These are phyloP conservation scores for Blastobotrys robertii DNA, from an alignment of 805 yeast genomes.

Conservation along the genomic window DNA sequence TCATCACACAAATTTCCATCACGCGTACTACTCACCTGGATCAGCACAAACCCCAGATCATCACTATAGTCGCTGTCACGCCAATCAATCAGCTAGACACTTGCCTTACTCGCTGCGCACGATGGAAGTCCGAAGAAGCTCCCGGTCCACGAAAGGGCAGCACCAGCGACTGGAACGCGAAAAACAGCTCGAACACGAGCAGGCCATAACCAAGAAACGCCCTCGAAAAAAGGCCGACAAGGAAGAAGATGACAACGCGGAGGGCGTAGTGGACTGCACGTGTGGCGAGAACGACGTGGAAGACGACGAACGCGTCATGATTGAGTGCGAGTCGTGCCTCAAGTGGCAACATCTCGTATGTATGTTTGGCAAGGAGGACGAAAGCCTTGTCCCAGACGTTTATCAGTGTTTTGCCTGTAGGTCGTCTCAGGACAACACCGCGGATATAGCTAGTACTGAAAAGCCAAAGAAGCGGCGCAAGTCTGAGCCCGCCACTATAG, in stretches of 20 bases:
- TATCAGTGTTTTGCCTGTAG: constrained; percentile 25
- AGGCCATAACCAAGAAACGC: neutral
- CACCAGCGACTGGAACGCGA: constrained; percentile 20
- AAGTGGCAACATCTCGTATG: constrained; percentile 67
- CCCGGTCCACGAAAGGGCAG: constrained; percentile 32
- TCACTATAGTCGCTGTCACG: too few relatives aligned
- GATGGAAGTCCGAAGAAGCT: constrained; percentile 27
- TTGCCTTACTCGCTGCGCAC: neutral
- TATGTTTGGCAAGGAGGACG: constrained; percentile 38
- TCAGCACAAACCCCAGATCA: too few relatives aligned
- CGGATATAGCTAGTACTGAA: too few relatives aligned
- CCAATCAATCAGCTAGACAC: too few relatives aligned
- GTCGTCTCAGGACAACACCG: too few relatives aligned
- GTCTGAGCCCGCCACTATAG: too few relatives aligned
- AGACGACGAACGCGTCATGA: constrained; percentile 41
- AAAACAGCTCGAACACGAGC: constrained; percentile 7
- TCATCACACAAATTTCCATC: too few relatives aligned
- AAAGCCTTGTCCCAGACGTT: constrained; percentile 38
- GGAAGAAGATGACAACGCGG: constrained; percentile 14
- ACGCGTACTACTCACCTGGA: too few relatives aligned
- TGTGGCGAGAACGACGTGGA: constrained; percentile 26
- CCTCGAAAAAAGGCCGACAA: neutral
- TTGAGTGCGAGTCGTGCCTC: constrained; percentile 53
- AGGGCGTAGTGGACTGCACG: constrained; percentile 19
- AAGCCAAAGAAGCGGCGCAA: too few relatives aligned